Evolutionary conservation across 75 land plant species (phyloP).

Genomic region (Pinus tabuliformis): DNA sequence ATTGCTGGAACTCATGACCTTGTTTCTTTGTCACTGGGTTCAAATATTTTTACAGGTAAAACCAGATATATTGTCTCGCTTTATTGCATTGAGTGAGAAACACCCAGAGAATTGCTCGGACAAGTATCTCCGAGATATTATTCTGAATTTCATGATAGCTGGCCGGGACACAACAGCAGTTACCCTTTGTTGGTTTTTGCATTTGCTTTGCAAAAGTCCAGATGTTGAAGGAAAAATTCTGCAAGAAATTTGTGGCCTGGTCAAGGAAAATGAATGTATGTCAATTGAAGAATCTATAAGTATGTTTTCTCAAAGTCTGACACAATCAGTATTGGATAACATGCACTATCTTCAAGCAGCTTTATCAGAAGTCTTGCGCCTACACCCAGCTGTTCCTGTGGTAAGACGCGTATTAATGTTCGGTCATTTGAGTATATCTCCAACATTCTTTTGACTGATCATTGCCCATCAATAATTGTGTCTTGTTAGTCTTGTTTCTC

Average conservation of each 20-base stretch:
- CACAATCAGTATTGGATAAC: slow-evolving; percentile 17
- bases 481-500: too few relatives aligned
- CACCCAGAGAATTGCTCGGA: slow-evolving; percentile 29
- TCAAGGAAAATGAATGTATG: background rate
- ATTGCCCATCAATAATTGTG: background rate
- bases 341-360: slow-evolving; percentile 88
- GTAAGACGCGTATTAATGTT: slow-evolving; percentile 27
- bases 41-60: slow-evolving; percentile 16
- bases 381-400: slow-evolving; percentile 80
- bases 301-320: slow-evolving; percentile 1
- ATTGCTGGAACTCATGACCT: background rate
- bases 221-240: slow-evolving; percentile 38
- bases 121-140: slow-evolving; percentile 57
- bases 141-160: slow-evolving; percentile 74
- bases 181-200: slow-evolving; percentile 79
- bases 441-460: background rate
- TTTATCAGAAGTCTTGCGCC: slow-evolving; percentile 68
- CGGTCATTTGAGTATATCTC: too few relatives aligned
- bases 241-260: slow-evolving; percentile 15
- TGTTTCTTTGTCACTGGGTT: background rate
- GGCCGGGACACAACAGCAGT: slow-evolving; percentile 84
- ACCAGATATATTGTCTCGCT: slow-evolving; percentile 74
- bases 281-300: background rate
- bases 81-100: slow-evolving; percentile 33
- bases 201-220: slow-evolving; percentile 67